A percentile compares a stretch with the other conserved stretches of the same genome.
These are phyloP conservation scores for Cucurbitaria berberidis DNA, from an alignment of 2,329 filamentous ascomycete genomes.

Conservation along the genomic window DNA sequence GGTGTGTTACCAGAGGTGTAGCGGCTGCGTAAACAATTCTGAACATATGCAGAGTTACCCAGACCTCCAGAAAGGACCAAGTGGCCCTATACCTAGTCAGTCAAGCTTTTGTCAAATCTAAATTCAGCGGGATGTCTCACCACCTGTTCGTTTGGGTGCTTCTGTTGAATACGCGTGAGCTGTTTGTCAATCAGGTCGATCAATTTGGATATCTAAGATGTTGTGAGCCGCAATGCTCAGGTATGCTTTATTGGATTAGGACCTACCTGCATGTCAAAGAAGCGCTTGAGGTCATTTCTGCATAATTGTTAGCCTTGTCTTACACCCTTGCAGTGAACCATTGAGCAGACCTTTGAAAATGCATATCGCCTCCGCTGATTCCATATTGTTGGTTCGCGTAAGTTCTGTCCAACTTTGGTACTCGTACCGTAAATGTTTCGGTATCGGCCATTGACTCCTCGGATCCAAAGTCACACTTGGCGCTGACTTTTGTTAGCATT, in stretches of 20 bases:
- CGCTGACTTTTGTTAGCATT: slow-evolving; percentile 30
- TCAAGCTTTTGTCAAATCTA: background rate
- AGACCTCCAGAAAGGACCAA: slow-evolving; percentile 53
- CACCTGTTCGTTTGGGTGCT: slow-evolving; percentile 35
- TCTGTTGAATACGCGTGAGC: slow-evolving; percentile 31
- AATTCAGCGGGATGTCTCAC: slow-evolving; percentile 25
- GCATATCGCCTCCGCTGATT: slow-evolving; percentile 27
- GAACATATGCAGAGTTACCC: slow-evolving; percentile 51
- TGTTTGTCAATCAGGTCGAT: slow-evolving; percentile 44
- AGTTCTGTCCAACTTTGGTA: slow-evolving; percentile 33
- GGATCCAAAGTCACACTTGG: slow-evolving; percentile 41
- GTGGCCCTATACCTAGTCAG: slow-evolving; percentile 23
- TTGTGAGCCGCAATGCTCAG: background rate
- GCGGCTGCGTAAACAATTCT: slow-evolving; percentile 38
- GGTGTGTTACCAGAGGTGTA: slow-evolving; percentile 33
- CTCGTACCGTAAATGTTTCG: slow-evolving; percentile 34
- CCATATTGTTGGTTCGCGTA: slow-evolving; percentile 20
- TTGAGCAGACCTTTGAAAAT: slow-evolving; percentile 8
- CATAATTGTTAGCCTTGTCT: slow-evolving; percentile 13
- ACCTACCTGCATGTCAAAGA: slow-evolving; percentile 23
- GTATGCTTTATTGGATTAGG: background rate
- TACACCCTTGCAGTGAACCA: background rate
- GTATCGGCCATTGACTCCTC: slow-evolving; percentile 36
- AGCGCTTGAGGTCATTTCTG: slow-evolving; percentile 25
- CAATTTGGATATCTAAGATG: slow-evolving; percentile 24